These are phyloP conservation scores for Penicillium lividum DNA, from an alignment of 495 filamentous ascomycete genomes.

Conservation along the genomic window DNA sequence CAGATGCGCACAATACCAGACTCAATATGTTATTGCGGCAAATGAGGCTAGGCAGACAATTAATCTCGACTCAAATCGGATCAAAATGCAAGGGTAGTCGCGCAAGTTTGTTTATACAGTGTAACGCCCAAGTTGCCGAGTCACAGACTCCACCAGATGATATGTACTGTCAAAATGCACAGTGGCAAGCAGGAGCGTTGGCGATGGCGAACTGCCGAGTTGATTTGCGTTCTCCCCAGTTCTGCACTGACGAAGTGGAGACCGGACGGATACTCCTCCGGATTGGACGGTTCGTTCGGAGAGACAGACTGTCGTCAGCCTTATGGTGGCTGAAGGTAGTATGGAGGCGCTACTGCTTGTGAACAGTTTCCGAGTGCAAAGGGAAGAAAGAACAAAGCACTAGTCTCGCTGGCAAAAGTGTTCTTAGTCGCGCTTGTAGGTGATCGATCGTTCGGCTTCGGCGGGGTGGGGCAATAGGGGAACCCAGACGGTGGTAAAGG, in stretches of 20 bases:
- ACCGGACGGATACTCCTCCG: constrained; percentile 20
- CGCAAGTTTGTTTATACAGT: neutral
- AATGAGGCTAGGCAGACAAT: neutral
- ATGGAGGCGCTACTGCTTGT: neutral
- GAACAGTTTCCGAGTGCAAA: no score
- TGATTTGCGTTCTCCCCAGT: constrained; percentile 15
- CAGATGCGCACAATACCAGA: neutral
- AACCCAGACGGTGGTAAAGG: neutral
- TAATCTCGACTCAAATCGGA: neutral
- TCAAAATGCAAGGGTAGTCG: neutral
- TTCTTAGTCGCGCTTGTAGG: neutral
- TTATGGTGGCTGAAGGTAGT: constrained; percentile 14
- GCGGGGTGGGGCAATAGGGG: neutral
- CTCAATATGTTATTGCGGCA: neutral
- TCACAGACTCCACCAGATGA: neutral
- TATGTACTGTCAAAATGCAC: neutral
- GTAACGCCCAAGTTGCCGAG: neutral
- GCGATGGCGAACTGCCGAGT: constrained; percentile 14
- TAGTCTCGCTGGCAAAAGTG: neutral
- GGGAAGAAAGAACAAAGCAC: neutral
- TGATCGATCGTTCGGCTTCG: neutral
- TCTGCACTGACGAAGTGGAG: constrained; percentile 21
- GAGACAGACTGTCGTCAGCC: constrained; percentile 22
- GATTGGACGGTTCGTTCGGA: constrained; percentile 28
- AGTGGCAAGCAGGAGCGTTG: constrained; percentile 1